Conservation (phyloP, 805 yeast species). For the Hanseniaspora vineae region DNA sequence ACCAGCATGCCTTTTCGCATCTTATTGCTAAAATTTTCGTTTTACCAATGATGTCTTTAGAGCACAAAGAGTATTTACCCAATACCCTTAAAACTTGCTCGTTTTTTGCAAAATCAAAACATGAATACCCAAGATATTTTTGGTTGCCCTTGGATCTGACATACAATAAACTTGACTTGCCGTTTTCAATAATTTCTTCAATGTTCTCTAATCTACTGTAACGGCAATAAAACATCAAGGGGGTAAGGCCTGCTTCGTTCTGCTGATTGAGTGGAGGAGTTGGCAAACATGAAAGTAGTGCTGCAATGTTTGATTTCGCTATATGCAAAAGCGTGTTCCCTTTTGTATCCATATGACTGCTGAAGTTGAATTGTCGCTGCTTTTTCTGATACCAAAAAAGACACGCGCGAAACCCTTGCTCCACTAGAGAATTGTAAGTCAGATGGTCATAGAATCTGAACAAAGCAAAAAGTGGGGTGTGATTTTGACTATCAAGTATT, state of each 20-base stretch:
- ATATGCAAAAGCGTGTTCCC: slow-evolving; percentile 75
- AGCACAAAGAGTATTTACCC: slow-evolving; percentile 7
- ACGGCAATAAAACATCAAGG: slow-evolving; percentile 58
- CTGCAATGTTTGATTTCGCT: slow-evolving; percentile 34
- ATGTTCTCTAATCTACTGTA: slow-evolving; percentile 56
- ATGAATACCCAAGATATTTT: slow-evolving; percentile 21
- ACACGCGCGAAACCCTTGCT: slow-evolving; percentile 32
- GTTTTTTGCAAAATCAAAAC: slow-evolving; percentile 35
- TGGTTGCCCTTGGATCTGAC: slow-evolving; percentile 15
- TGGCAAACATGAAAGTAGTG: slow-evolving; percentile 10
- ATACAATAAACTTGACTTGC: slow-evolving; percentile 34
- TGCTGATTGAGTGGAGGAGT: slow-evolving; percentile 42
- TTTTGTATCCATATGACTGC: slow-evolving; percentile 55
- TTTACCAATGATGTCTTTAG: slow-evolving; percentile 7
- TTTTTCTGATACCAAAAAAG: slow-evolving; percentile 28
- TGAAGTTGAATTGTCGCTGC: slow-evolving; percentile 28
- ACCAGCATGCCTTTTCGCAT: slow-evolving; percentile 14
- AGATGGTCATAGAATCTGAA: slow-evolving; percentile 73
- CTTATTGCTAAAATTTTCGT: slow-evolving; percentile 11
- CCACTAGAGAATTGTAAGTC: slow-evolving; percentile 39
- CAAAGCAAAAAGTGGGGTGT: slow-evolving; percentile 67
- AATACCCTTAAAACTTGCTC: slow-evolving; percentile 10
- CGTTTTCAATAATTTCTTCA: slow-evolving; percentile 30
- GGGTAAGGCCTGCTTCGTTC: slow-evolving; percentile 49
- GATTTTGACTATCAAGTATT: slow-evolving; percentile 45